phyloP scores from a whole-genome alignment of 2,329 filamentous ascomycete genomes.

The Aspergillus novofumigatus region DNA sequence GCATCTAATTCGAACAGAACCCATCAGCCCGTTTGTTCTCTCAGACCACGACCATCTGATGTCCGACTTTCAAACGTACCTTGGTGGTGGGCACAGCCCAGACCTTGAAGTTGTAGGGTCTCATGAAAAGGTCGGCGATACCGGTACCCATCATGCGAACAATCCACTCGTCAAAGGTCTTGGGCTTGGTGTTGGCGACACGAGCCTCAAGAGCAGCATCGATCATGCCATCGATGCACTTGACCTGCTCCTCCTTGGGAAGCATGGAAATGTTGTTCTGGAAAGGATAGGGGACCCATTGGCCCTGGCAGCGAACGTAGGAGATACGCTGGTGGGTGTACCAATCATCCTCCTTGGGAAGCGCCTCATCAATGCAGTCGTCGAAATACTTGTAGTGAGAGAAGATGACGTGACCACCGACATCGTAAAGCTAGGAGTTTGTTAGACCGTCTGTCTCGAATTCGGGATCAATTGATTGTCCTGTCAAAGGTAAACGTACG shows the following conservation, averaged over 20 bases:
- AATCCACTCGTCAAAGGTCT: slow-evolving; percentile 98
- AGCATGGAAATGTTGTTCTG: slow-evolving; percentile 99
- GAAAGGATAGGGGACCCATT: slow-evolving; percentile 99
- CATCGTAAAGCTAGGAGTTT: slow-evolving; percentile 78
- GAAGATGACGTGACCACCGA: slow-evolving; percentile 97
- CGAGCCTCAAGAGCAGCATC: slow-evolving; percentile 85
- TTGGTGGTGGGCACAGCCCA: slow-evolving; percentile 98
- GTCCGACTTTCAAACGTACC: slow-evolving; percentile 49
- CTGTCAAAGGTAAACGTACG: slow-evolving; percentile 57
- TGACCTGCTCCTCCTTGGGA: slow-evolving; percentile 94
- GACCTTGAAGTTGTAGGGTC: slow-evolving; percentile 99
- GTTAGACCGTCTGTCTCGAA: slow-evolving; percentile 10
- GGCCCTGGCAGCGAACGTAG: slow-evolving; percentile 92
- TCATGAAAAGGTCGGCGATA: slow-evolving; percentile 94
- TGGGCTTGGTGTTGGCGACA: slow-evolving; percentile 84
- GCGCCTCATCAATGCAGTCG: slow-evolving; percentile 94
- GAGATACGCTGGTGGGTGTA: slow-evolving; percentile 97
- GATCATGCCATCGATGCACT: slow-evolving; percentile 91
- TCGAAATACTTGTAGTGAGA: slow-evolving; percentile 99
- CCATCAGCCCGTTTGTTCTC: background rate
- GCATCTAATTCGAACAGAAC: slow-evolving; percentile 63
- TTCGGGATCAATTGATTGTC: background rate
- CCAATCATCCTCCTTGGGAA: slow-evolving; percentile 93
- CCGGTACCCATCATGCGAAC: slow-evolving; percentile 84
- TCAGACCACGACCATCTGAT: background rate